A percentile compares a stretch with the other conserved stretches of the same genome.
Conservation (phyloP, 1,284 basidiomycete species). For the Ustilago shanxiensis region DNA sequence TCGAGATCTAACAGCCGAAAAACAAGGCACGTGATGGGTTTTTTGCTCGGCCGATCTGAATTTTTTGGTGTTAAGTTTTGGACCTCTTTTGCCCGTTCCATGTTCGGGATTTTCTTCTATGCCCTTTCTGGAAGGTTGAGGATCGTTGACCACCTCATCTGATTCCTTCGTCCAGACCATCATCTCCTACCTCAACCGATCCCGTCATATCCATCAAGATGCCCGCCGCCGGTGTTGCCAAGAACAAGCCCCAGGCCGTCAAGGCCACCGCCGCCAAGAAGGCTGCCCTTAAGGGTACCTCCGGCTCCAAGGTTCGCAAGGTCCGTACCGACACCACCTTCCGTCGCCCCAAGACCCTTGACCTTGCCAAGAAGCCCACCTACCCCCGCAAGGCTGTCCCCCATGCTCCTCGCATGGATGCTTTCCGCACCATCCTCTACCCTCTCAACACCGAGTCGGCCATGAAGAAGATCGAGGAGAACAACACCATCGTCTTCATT, state of each 20-base stretch:
- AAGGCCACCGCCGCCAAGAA: constrained; percentile 97
- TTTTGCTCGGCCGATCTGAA: neutral
- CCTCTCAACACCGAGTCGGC: constrained; percentile 76
- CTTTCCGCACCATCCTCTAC: constrained; percentile 91
- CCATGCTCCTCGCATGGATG: constrained; percentile 96
- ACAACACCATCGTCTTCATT: constrained; percentile 98
- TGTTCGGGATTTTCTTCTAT: too few species aligned
- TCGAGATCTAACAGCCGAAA: neutral
- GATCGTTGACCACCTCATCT: constrained; percentile 1
- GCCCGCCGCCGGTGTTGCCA: constrained; percentile 31
- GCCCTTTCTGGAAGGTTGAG: neutral
- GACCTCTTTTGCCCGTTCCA: too few species aligned
- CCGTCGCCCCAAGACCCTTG: constrained; percentile 96
- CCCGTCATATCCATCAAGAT: constrained; percentile 25
- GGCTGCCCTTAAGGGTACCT: constrained; percentile 89
- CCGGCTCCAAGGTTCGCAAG: constrained; percentile 84
- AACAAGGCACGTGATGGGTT: neutral
- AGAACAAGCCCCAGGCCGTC: constrained; percentile 55
- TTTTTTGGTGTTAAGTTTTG: neutral
- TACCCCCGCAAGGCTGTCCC: constrained; percentile 95
- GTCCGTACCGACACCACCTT: constrained; percentile 88
- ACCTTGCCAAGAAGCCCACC: constrained; percentile 84
- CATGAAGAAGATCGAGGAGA: constrained; percentile 94
- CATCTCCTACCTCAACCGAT: constrained; percentile 10
- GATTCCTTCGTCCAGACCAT: constrained; percentile 17